Percentiles rank a stretch among this genome's conserved stretches.
Evolutionary conservation across 2,329 filamentous ascomycete genomes (phyloP).

Genomic region (Lasiodiplodia gonubiensis): DNA sequence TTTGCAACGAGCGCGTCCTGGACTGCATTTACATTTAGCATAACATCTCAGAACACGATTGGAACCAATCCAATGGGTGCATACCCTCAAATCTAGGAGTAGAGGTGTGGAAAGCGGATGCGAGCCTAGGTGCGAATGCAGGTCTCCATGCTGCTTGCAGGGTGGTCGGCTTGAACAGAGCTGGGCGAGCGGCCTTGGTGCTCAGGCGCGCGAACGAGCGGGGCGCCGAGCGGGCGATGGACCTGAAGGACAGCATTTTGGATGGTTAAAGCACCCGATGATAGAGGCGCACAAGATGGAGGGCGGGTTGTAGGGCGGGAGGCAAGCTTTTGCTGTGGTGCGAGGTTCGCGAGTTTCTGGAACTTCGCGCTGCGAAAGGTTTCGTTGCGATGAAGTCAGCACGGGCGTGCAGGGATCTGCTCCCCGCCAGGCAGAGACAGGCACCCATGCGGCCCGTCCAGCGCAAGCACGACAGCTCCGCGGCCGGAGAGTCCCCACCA

Average conservation of each 20-base stretch:
- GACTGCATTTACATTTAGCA: slow-evolving; percentile 32
- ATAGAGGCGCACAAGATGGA: slow-evolving; percentile 15
- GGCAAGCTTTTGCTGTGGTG: neutral
- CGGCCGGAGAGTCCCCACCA: slow-evolving; percentile 19
- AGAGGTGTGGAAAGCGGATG: slow-evolving; percentile 53
- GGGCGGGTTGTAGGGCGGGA: neutral
- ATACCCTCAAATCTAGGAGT: slow-evolving; percentile 40
- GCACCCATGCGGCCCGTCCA: neutral
- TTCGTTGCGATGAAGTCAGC: slow-evolving; percentile 27
- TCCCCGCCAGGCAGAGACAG: slow-evolving; percentile 4
- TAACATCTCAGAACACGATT: neutral
- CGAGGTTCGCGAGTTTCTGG: slow-evolving; percentile 4
- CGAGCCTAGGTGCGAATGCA: slow-evolving; percentile 40
- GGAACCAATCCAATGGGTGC: slow-evolving; percentile 29
- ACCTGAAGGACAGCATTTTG: slow-evolving; percentile 53
- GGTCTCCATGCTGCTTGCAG: slow-evolving; percentile 44
- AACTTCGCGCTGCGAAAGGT: slow-evolving; percentile 20
- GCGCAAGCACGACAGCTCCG: slow-evolving; percentile 21
- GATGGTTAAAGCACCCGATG: slow-evolving; percentile 25
- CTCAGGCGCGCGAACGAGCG: slow-evolving; percentile 50
- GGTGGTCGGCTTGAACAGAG: slow-evolving; percentile 40
- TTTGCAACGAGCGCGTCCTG: slow-evolving; percentile 85
- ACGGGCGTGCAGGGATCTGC: neutral
- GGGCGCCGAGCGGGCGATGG: slow-evolving; percentile 53
- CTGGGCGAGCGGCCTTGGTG: slow-evolving; percentile 44